Evolutionary conservation across 352 stramenopile species (phyloP), one percentile per base, ranked within the genome.

Genomic region (Globisporangium ultimum): DNA sequence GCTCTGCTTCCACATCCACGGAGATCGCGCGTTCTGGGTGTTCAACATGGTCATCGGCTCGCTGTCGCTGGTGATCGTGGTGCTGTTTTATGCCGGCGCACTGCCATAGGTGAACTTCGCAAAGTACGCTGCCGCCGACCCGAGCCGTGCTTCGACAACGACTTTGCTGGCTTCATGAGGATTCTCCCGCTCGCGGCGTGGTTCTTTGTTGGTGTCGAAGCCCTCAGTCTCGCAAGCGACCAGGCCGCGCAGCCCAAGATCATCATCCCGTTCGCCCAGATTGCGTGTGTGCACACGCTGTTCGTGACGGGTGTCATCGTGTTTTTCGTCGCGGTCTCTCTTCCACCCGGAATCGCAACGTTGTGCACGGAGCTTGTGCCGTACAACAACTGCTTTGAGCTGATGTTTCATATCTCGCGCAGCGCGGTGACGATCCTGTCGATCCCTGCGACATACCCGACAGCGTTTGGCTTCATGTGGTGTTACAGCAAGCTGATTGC

Each of bases 381-480:
- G 2, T 74, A 78, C 42, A 61, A 72, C 49, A 71, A 61, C 45
- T 70, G 76, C 18, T 81, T 80, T 1, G n/a, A n/a, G n/a, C n/a
- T n/a, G n/a, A n/a, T n/a, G n/a, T n/a, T n/a, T n/a, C n/a, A n/a
- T n/a, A n/a, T n/a, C n/a, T n/a, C n/a, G n/a, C n/a, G n/a, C n/a
- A n/a, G n/a, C n/a, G n/a, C n/a, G n/a, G n/a, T n/a, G n/a, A n/a
- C n/a, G n/a, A n/a, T n/a, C n/a, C n/a, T n/a, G n/a, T n/a, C n/a
- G n/a, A n/a, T n/a, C n/a, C 74, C 74, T 4, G 76, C 74, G 2
- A 87, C 74, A 1, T 87, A 78, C 58, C 71, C 71, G 2, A 86
- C 70, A 3, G 72, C 70, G 6, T 82, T 75, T 48, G 75, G 72
- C 0, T 84, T 84, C 46, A 80, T 86, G 55, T 83, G 75, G 63